phyloP scores from a whole-genome alignment of 371 early-diverging fungal species.

The Zychaea mexicana region DNA sequence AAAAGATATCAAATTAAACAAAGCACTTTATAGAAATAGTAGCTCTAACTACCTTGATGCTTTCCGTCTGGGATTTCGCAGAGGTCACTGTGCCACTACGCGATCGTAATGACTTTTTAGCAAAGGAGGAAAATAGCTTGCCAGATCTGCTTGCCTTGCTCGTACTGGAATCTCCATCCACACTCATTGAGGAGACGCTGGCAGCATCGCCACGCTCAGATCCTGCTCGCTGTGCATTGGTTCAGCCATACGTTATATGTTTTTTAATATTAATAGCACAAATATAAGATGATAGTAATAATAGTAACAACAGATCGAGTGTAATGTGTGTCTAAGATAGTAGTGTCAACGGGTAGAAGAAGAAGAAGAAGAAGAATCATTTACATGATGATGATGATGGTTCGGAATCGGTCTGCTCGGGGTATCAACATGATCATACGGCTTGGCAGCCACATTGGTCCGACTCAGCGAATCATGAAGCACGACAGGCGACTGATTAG shows the following conservation, averaged over 20 bases:
- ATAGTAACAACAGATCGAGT: too few relatives aligned
- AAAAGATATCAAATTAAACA: too few relatives aligned
- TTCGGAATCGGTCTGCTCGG: constrained; percentile 32
- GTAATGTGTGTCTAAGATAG: too few relatives aligned
- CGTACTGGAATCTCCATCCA: constrained; percentile 3
- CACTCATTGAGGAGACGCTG: constrained; percentile 14
- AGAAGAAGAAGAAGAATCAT: neutral
- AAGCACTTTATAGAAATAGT: neutral
- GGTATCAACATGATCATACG: constrained; percentile 43
- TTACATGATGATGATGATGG: too few relatives aligned
- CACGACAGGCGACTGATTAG: constrained; percentile 26
- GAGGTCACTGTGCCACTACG: constrained; percentile 20
- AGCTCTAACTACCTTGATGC: constrained; percentile 32
- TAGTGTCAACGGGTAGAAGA: neutral
- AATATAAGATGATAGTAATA: too few relatives aligned
- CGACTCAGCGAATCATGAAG: constrained; percentile 17
- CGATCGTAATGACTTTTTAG: constrained; percentile 26
- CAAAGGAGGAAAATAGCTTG: constrained; percentile 26
- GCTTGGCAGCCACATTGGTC: constrained; percentile 14
- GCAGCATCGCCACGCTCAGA: constrained; percentile 1
- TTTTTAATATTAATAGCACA: neutral
- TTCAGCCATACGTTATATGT: too few relatives aligned
- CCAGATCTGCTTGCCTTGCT: constrained; percentile 1
- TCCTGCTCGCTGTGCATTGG: neutral
- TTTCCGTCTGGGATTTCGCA: constrained; percentile 13